These are phyloP conservation scores for Scutellaria galericulata DNA, from an alignment of 257 asterid species.

Conservation along the genomic window DNA sequence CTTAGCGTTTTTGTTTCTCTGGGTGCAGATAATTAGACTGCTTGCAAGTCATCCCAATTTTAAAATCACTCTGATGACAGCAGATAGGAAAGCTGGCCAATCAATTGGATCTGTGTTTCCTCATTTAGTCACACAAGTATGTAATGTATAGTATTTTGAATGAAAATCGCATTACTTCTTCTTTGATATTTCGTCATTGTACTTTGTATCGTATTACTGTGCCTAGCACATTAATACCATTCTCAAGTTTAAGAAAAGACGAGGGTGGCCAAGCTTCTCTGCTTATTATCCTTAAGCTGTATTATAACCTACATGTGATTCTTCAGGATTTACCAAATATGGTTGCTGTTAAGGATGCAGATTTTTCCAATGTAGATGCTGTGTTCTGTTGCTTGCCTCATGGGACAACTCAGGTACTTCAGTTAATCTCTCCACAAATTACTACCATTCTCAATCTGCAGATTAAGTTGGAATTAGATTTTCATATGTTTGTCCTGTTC, in stretches of 20 bases:
- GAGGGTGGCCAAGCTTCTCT: no score
- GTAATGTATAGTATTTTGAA: conserved; percentile 22
- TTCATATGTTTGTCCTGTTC: not conserved
- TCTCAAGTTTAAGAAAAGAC: not conserved
- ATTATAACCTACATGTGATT: conserved; percentile 3
- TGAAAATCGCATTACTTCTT: not conserved
- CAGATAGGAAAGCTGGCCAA: conserved; percentile 94
- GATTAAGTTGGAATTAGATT: not conserved
- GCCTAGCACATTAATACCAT: not conserved
- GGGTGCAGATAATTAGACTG: conserved; percentile 77
- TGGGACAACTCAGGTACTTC: conserved; percentile 90
- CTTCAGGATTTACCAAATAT: conserved; percentile 79
- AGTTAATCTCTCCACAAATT: not conserved
- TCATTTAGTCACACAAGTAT: conserved; percentile 75
- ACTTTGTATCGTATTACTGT: not conserved
- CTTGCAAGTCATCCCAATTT: conserved; percentile 77
- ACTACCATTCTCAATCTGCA: not conserved
- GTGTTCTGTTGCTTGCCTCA: conserved; percentile 97
- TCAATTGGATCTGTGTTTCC: conserved; percentile 93
- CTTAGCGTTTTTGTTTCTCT: not conserved
- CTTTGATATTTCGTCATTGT: not conserved
- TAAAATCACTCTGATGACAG: conserved; percentile 81
- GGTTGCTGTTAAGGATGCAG: conserved; percentile 90
- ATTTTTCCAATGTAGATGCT: conserved; percentile 85
- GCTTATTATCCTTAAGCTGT: no score